Evolutionary conservation across 2,329 filamentous ascomycete species (phyloP), one percentile per base, ranked within the genome.

Genomic region (Fusarium buxicola): DNA sequence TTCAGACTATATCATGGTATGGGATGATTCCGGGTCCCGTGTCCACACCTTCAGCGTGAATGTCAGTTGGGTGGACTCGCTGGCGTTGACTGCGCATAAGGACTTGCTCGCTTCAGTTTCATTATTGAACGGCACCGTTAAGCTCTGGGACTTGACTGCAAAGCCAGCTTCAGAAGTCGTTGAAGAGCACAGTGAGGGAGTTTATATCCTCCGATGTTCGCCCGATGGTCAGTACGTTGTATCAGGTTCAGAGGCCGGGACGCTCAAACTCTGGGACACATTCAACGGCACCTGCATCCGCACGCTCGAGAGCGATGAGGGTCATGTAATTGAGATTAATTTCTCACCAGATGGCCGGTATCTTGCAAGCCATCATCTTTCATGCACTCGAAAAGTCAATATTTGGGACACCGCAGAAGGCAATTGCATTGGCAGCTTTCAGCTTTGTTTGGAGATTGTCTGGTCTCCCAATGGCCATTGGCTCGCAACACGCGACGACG

Each of bases 171-270:
- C 11, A 10, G 13, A 12, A 13, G 10, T 8, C 15, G 7, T 3
- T 13, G 21, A 21, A 4, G 4, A 21, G 21, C 21, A 21, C 21
- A 21, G 4, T 4, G 4, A 21, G 4, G 4, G 4, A 21, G 21
- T 21, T 21, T 4, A 6, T 6, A 6, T 21, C 4, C 21, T 21
- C 4, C 21, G 4, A 21, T 21, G 21, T 21, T 21, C 21, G 21
- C 21, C 21, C 21, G 27, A 44, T 21, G 41, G 41, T 7, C 13
- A 8, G 16, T 21, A 31, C 18, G 4, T 13, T 5, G 41, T 25
- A 21, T 31, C 27, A 10, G 1, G 3, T 12, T 11, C 16, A 18
- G 1, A 1, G 1, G 8, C 7, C 16, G 0, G 1, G 25, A 7
- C 5, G 4, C 11, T 44, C 12, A 24, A 12, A 15, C 16, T 31